Percentiles rank a stretch among this genome's conserved stretches.
Evolutionary conservation across 2,329 filamentous ascomycete species (phyloP).

Genomic region (Diplocarpon mali): DNA sequence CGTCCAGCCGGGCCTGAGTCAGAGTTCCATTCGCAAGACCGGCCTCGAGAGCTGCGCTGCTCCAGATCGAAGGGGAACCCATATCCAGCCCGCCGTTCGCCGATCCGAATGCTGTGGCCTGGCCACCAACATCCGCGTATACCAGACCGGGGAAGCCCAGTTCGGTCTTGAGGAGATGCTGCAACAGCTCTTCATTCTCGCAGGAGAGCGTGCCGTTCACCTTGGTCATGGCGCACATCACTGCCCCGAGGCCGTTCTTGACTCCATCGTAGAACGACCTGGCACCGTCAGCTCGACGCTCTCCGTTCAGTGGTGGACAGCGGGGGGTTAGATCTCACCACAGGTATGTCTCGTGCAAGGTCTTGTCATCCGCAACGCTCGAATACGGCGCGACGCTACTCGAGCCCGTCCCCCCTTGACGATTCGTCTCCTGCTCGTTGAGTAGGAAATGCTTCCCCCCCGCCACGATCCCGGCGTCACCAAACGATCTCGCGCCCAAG

Average conservation of each 20-base stretch:
- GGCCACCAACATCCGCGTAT: conserved; percentile 38
- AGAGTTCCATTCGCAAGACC: conserved; percentile 39
- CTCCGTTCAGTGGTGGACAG: no score
- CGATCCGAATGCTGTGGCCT: background rate
- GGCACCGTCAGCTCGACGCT: no score
- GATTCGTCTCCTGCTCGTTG: conserved; percentile 55
- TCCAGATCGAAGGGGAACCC: conserved; percentile 3
- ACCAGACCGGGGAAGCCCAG: conserved; percentile 78
- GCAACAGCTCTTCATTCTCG: conserved; percentile 67
- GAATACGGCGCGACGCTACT: conserved; percentile 34
- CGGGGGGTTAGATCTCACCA: conserved; percentile 41
- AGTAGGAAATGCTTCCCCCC: conserved; percentile 44
- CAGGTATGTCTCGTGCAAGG: conserved; percentile 65
- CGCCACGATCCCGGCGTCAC: conserved; percentile 16
- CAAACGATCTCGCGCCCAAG: conserved; percentile 1
- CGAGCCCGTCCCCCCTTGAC: conserved; percentile 36
- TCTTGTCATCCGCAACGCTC: conserved; percentile 61
- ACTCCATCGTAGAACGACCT: conserved; percentile 65
- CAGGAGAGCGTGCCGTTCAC: conserved; percentile 60
- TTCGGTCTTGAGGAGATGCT: conserved; percentile 72
- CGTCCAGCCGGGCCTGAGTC: conserved; percentile 35
- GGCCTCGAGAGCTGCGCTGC: conserved; percentile 12
- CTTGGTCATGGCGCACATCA: conserved; percentile 76
- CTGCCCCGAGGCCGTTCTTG: conserved; percentile 60
- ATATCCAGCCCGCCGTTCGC: conserved; percentile 10